Percentiles rank a stretch among this genome's conserved stretches.
These are phyloP conservation scores for Globisporangium spiculum DNA, from an alignment of 352 stramenopile species.

Conservation along the genomic window DNA sequence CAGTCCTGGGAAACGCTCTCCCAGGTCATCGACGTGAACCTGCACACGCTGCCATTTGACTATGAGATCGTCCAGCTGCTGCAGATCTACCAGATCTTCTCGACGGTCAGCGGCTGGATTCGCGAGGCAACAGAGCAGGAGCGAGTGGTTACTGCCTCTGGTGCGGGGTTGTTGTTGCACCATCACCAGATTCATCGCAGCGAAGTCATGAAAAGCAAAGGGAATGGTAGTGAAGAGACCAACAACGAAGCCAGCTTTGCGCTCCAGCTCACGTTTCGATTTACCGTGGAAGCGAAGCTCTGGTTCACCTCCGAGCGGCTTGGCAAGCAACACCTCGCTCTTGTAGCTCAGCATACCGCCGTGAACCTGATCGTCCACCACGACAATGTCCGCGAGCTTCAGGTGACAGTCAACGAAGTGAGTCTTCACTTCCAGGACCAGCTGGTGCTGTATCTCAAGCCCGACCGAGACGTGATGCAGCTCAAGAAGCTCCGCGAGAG, in stretches of 20 bases:
- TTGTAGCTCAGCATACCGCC: conserved; percentile 36
- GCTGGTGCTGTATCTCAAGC: conserved; percentile 50
- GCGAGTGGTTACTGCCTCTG: background rate
- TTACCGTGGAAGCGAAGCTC: conserved; percentile 40
- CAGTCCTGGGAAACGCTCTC: conserved; percentile 52
- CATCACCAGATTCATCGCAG: conserved; percentile 8
- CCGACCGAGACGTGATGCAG: conserved; percentile 49
- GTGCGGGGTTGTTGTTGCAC: conserved; percentile 3
- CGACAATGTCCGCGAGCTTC: conserved; percentile 33
- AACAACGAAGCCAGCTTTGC: conserved; percentile 36
- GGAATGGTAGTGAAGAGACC: background rate
- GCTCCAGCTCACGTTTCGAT: conserved; percentile 53
- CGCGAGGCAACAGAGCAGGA: conserved; percentile 1
- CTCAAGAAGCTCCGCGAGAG: conserved; percentile 33
- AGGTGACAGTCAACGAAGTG: conserved; percentile 55
- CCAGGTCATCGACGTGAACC: conserved; percentile 54
- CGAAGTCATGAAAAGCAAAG: background rate
- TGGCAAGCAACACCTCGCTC: conserved; percentile 32
- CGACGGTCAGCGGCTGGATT: conserved; percentile 16
- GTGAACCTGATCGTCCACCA: conserved; percentile 55
- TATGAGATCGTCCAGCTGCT: conserved; percentile 37
- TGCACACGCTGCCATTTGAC: conserved; percentile 45
- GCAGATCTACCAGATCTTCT: conserved; percentile 22
- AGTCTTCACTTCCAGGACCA: conserved; percentile 40
- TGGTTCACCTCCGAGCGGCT: conserved; percentile 35